Base-by-base conservation (phyloP, 2,329 filamentous ascomycete species). In the Fusarium torreyae region DNA sequence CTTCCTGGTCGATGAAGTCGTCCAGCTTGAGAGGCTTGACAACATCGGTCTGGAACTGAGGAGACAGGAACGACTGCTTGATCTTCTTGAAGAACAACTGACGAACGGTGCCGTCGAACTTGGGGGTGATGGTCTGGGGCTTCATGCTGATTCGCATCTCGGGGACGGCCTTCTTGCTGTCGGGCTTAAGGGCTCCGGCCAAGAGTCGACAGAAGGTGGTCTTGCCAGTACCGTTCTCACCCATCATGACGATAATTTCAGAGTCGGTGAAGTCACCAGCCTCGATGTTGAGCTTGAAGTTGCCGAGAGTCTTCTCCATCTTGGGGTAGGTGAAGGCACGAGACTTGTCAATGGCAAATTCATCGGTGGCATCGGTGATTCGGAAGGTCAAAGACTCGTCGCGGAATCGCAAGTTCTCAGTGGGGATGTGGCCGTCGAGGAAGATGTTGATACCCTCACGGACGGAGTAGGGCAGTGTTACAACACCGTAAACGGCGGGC, bases 71-170 rank as follows among this genome's bases (percentile, higher is more conserved):
- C 38, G 95, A 91, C 66, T 94, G 91, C 88, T 97, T 97, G 83
- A 99, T 99, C 86, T 96, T 95, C 91, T 99, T 99, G 90, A 98
- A 97, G 87, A 99, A 98, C 51, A 99, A 88, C 82, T 98, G 94
- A 68, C 96, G 94, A 61, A 99, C 96, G 39, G 95, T 99, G 69
- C 97, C 96, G 72, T 94, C 91, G 79, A 97, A 99, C 83, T 98
- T 99, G 78, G 96, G 96, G 4, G 94, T 99, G 77, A 99, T 99
- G 77, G 97, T 99, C 85, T 99, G 96, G 20, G 97, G 97, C 88
- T 99, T 99, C 94, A 98, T 97, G 85, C 91, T 94, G 80, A 99
- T 97, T 84, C 92, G 94, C 94, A 99, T 97, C 73, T 93, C 89
- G 17, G 96, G 96, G 17, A 99, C 88, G 75, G 89, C 89, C 75